Base-by-base conservation (phyloP, 78 protist genomes). In the Dictyostelium purpureum region DNA sequence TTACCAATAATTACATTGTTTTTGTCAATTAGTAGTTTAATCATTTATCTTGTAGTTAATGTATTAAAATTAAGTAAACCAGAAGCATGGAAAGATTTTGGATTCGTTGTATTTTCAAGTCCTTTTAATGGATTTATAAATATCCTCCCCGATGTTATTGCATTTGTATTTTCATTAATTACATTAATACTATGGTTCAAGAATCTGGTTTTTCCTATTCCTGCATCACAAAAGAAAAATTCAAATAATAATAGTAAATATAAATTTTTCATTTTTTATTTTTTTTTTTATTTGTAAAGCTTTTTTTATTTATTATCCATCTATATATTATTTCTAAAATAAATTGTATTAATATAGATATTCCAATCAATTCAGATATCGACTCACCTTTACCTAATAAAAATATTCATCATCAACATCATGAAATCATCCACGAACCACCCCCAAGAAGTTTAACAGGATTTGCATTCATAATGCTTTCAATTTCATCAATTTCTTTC, bases 401-500 rank as follows among this genome's bases (percentile, higher is more conserved):
- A 47, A 37, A 26, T 6, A 65, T 65, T 65, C 42, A 11, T 3
- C 45, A 51, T 52, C 71, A 37, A 28, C 73, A 35, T 1, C n/a
- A 16, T 26, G 11, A 49, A 9, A 21, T 42, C 7, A 51, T 47
- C 14, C 76, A 83, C 57, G 19, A 33, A 49, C 90, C 90, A 83
- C 57, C 80, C 37, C 63, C 79, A 6, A 83, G 70, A 52, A 31
- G 38, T 31, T 57, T 83, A 28, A 83, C 74, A 37, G 61, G 61
- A 11, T 83, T 83, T 61, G 0, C 90, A 52, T 83, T 83, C 42
- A 12, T 70, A 26, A 83, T 83, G 90, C 42, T 83, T 4, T 11
- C 74, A 7, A 33, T 70, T 18, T 56, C 80, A 5, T 67, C 90
- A 7, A 42, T 83, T 19, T 83, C 90, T 6, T 83, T 19, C 16